Conservation (phyloP, 257 asterid species). For the Jacaranda copaia region DNA sequence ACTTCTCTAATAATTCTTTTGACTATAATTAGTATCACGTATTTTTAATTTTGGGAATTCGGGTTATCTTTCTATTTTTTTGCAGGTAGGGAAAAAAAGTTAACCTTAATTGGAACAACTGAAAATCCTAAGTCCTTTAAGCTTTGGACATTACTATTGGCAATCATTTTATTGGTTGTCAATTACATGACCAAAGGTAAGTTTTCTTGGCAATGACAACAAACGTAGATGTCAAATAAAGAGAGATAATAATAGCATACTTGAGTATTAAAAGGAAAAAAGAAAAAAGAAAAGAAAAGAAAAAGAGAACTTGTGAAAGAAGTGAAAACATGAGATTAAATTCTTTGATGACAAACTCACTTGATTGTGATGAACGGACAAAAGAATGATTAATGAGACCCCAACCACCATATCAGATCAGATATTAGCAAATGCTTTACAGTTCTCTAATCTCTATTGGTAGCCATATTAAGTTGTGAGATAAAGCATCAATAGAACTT, state of each 20-base stretch:
- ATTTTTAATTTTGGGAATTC: background rate
- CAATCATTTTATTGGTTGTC: background rate
- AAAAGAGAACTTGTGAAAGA: conserved; percentile 3
- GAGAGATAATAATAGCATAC: background rate
- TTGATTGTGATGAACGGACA: conserved; percentile 77
- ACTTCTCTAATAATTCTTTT: conserved; percentile 1
- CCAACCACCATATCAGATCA: conserved; percentile 95
- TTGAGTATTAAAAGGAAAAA: background rate
- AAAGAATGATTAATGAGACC: conserved; percentile 70
- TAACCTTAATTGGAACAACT: background rate
- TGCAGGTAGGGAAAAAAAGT: background rate
- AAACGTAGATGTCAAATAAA: background rate
- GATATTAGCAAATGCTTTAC: conserved; percentile 92
- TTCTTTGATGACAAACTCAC: conserved; percentile 58
- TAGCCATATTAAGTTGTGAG: conserved; percentile 57
- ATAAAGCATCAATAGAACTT: conserved; percentile 8
- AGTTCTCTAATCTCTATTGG: conserved; percentile 92
- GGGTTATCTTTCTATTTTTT: conserved; percentile 5
- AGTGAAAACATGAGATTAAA: conserved; percentile 24
- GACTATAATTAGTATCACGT: background rate
- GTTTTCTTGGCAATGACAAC: background rate
- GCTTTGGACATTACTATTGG: background rate
- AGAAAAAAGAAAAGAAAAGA: background rate
- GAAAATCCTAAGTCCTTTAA: background rate
- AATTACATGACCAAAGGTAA: background rate